Evolutionary conservation across 2,329 filamentous ascomycete species (phyloP), one percentile per base, ranked within the genome.

Genomic region (Remersonia thermophila): DNA sequence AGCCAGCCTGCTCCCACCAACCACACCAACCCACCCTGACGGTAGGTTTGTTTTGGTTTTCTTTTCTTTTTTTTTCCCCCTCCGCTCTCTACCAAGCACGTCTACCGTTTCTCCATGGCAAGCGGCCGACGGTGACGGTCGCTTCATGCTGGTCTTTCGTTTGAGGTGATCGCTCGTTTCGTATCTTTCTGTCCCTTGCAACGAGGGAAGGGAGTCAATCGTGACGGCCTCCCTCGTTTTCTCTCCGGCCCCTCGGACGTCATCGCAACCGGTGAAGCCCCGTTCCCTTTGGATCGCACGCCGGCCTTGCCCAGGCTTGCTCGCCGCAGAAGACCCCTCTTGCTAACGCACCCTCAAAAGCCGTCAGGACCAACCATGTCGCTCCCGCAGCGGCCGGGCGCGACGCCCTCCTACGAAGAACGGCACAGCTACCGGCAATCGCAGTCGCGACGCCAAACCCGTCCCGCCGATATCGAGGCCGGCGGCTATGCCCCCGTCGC

Each of bases 401-500:
- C 70, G 47, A 69, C 65, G 47, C 69, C 76, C 43, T 67, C 67
- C 37, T 71, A 70, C 50, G 73, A 80, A 47, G 70, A 74, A 42
- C 67, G 71, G 51, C 70, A 65, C 51, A 64, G 72, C 39, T 84
- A 83, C 57, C 71, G 79, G 49, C 75, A 77, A 45, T 79, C 80
- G 30, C 70, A 74, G 17, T 73, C 77, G 36, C 74, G 81, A 51
- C 76, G 80, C 48, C 66, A 63, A 35, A 65, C 62, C 35, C 71
- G 71, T 40, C 73, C 75, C 32, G 69, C 70, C 39, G 83, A 93
- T 54, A 63, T 83, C 50, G 85, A 93, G 55, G 65, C 77, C 27
- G 77, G 73, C 37, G 59, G 60, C 33, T 71, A 69, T 47, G 60
- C 57, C 39, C 58, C 63, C 37, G 60, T 64, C 40, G 60, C 63